Base-by-base conservation (phyloP, 2,329 filamentous ascomycete genomes). In the Harringtonia lauricola region DNA sequence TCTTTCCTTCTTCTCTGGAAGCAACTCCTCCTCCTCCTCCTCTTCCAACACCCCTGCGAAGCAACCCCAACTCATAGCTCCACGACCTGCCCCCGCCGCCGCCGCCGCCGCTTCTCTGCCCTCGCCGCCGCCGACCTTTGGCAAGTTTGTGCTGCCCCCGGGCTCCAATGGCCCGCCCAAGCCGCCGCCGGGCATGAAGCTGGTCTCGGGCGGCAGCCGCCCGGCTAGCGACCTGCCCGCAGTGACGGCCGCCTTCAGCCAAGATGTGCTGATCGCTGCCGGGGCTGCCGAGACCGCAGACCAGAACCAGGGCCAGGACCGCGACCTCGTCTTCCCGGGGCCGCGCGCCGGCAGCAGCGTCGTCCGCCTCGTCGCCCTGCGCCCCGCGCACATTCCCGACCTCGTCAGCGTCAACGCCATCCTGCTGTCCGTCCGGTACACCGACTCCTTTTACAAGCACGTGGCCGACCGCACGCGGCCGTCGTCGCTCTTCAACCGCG, bases 361-460 rank as follows among this genome's bases (percentile, higher is more conserved):
- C 34, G 3, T 33, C 58, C 51, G 30, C 35, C 46, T 52, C 7
- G 45, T 39, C 15, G 38, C 46, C n/a, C 47, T 61, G 49, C 53
- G 56, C 41, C 58, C 65, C 36, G 54, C 62, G 37, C 75, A 82
- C 59, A 60, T 81, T 45, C 63, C 72, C 45, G 67, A 74, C 36
- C 66, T 83, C 7, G 75, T 74, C 33, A 73, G 78, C 52, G 79
- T 83, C 59, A 81, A 81, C 59, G 64, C 74, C 36, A 70, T 83
- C 41, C 70, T 83, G 42, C 73, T 83, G 1, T 76, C 74, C 40
- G 74, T 83, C 46, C 64, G 66, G 57, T 83, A 83, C 57, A 70
- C 75, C 3, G 78, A 82, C 56, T 66, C 67, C 39, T 83, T 83
- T 63, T 83, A 81, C 66, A 60, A 66, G 42, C 65, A 64, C 31